phyloP scores from a whole-genome alignment of 768 basidiomycete species.

The Phaffia tasmanica region DNA sequence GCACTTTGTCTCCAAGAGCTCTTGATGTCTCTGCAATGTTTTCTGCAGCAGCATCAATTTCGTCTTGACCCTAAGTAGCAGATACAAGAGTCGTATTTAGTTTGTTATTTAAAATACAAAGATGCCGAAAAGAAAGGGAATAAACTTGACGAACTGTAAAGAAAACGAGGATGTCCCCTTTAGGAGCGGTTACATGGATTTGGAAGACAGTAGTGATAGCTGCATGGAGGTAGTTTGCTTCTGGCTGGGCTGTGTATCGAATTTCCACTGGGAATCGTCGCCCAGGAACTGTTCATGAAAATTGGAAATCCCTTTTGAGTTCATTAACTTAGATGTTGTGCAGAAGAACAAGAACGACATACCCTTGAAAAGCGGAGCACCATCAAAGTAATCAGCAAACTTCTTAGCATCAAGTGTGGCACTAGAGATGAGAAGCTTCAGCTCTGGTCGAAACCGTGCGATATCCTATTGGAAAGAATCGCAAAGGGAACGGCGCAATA shows the following conservation, averaged over 20 bases:
- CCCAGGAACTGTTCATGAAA: conserved; percentile 61
- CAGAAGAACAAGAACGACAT: conserved; percentile 30
- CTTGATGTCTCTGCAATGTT: conserved; percentile 90
- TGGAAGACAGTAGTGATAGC: conserved; percentile 98
- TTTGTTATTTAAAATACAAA: background rate
- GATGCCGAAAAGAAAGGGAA: background rate
- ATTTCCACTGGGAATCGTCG: conserved; percentile 96
- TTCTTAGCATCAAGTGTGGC: conserved; percentile 97
- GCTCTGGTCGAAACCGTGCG: conserved; percentile 86
- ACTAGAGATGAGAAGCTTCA: conserved; percentile 83
- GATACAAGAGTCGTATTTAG: background rate
- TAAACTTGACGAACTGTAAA: conserved; percentile 55
- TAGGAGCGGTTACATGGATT: conserved; percentile 96
- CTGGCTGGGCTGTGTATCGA: conserved; percentile 96
- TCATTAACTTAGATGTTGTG: background rate
- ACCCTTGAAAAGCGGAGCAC: conserved; percentile 90
- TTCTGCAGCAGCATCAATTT: conserved; percentile 95
- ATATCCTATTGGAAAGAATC: conserved; percentile 58
- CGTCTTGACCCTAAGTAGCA: conserved; percentile 73
- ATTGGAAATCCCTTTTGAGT: background rate
- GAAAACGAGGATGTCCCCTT: conserved; percentile 95
- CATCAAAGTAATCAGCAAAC: conserved; percentile 94
- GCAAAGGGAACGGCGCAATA: background rate
- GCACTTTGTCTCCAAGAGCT: conserved; percentile 88
- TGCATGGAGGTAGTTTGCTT: conserved; percentile 97